A percentile compares a stretch with the other conserved stretches of the same genome.
These are phyloP conservation scores for Phanerodontia chrysosporium DNA, from an alignment of 768 basidiomycete species.

Conservation along the genomic window DNA sequence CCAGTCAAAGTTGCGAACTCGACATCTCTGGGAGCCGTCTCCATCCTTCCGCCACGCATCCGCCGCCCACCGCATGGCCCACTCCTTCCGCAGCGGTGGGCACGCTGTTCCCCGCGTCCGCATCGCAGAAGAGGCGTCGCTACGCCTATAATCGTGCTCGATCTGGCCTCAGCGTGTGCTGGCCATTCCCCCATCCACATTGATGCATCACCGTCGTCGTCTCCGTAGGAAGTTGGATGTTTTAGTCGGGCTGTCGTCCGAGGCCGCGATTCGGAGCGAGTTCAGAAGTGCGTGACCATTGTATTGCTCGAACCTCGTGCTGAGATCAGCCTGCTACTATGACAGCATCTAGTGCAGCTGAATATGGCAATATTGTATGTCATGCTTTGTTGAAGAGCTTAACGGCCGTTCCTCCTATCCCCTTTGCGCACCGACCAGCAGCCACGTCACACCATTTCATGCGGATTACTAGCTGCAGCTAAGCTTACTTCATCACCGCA, in stretches of 20 bases:
- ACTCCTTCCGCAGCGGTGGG: no score
- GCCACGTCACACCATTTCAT: not conserved
- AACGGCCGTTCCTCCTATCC: not conserved
- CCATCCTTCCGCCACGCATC: not conserved
- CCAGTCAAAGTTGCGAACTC: not conserved
- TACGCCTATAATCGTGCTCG: not conserved
- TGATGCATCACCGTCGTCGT: no score
- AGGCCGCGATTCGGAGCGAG: not conserved
- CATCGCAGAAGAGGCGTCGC: no score
- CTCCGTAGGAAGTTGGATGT: not conserved
- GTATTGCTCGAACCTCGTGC: not conserved
- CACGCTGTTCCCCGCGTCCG: not conserved
- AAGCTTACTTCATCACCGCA: not conserved
- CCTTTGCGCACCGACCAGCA: not conserved
- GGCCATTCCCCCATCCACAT: no score
- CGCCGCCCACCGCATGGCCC: constrained; percentile 1
- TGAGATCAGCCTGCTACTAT: not conserved
- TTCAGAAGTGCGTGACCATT: not conserved
- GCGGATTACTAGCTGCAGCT: no score
- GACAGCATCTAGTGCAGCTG: not conserved
- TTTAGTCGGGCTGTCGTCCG: not conserved
- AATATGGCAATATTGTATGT: not conserved
- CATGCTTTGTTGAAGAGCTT: not conserved
- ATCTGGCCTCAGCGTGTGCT: no score
- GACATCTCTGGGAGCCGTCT: constrained; percentile 1